phyloP scores from a whole-genome alignment of 257 asterid genomes.

The Leptodermis oblonga region DNA sequence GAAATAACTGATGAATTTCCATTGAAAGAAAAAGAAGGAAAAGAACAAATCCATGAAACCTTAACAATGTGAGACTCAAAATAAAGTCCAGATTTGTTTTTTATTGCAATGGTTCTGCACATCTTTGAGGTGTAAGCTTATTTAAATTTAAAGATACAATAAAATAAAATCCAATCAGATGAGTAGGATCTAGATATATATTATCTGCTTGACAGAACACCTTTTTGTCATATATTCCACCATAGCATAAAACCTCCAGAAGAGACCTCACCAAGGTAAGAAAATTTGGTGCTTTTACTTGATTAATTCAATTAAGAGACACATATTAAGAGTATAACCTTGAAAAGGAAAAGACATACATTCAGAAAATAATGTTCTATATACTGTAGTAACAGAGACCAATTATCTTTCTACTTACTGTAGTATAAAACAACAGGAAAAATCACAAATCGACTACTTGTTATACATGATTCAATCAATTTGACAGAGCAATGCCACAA shows the following conservation, averaged over 20 bases:
- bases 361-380: not conserved
- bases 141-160: not conserved
- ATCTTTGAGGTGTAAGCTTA: not conserved
- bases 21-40: too few relatives aligned
- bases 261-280: not conserved
- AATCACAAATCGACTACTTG: too few relatives aligned
- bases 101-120: not conserved
- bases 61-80: not conserved
- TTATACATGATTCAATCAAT: too few relatives aligned
- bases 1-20: not conserved
- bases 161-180: not conserved
- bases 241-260: not conserved
- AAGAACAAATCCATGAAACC: not conserved
- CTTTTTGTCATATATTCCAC: not conserved
- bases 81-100: not conserved
- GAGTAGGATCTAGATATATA: not conserved
- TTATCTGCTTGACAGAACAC: not conserved
- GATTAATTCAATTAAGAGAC: not conserved
- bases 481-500: too few relatives aligned
- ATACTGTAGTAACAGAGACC: not conserved
- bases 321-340: not conserved
- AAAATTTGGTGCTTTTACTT: not conserved
- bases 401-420: not conserved
- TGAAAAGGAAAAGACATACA: not conserved
- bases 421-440: not conserved